Base-by-base conservation (phyloP, 1,284 basidiomycete genomes). In the Anthracocystis setariae region DNA sequence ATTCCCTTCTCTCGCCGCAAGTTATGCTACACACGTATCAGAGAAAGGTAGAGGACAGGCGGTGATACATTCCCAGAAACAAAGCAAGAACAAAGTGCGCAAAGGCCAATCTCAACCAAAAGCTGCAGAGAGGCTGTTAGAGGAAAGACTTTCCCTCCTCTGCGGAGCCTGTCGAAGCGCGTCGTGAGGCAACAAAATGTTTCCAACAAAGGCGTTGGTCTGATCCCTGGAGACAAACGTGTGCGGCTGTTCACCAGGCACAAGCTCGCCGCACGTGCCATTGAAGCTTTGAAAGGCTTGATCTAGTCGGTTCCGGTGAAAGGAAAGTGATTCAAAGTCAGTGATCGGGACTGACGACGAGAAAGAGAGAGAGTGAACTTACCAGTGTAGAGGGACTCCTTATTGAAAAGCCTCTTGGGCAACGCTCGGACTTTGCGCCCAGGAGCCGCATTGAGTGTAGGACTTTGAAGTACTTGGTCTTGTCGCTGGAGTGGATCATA, bases 41-140 rank as follows among this genome's bases (percentile, higher is more conserved):
- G 48, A 47, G 46, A 32, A 49, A 37, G 38, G 43, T 24, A 21
- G 48, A 47, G 38, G 47, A 32, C 44, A 37, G 42, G n/a, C 4
- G 39, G 21, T 33, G 44, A 29, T 20, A 24, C 44, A 54, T 56
- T 59, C 56, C 63, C 29, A n/a, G 51, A 38, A 43, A 24, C 52
- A 55, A 44, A 46, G 20, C 29, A 46, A 24, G 25, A 42, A 63
- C 46, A 49, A 51, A 59, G 9, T 52, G 55, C 55, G 55, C 57
- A 61, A 60, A 47, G 43, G 29, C n/a, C 3, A n/a, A 10, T 18
- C n/a, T 57, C 46, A 67, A 25, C 64, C 53, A 23, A 67, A 61
- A 9, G 64, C 64, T 23, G 64, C 54, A 21, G 64, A 67, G 17
- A 67, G 64, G 15, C 64, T 67, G 53, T 67, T 67, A 17, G 45